phyloP scores from a whole-genome alignment of 2,329 filamentous ascomycete genomes.

The Hyphodiscus sp. region DNA sequence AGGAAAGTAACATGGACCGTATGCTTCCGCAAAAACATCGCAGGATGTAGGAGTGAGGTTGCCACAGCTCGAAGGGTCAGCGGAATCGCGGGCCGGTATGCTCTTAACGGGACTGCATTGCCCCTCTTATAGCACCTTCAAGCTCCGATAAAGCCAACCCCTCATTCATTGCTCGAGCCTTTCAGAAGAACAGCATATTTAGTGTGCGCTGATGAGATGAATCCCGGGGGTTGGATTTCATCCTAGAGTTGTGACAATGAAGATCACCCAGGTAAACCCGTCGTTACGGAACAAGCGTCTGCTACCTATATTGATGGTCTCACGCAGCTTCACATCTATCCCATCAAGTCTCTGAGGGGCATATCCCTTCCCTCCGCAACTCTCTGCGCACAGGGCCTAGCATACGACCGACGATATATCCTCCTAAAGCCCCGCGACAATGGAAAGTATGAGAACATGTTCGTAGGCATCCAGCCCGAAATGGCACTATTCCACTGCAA shows the following conservation, averaged over 20 bases:
- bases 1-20: neutral
- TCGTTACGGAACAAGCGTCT: neutral
- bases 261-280: neutral
- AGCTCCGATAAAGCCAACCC: neutral
- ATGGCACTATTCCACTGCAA: slow-evolving; percentile 57
- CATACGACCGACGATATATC: slow-evolving; percentile 63
- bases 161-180: neutral
- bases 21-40: neutral
- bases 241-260: neutral
- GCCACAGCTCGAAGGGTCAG: neutral
- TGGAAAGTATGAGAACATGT: slow-evolving; percentile 46
- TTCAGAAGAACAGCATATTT: neutral
- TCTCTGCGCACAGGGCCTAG: neutral
- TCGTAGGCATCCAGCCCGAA: slow-evolving; percentile 49
- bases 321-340: neutral
- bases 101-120: neutral
- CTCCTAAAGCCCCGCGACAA: slow-evolving; percentile 45
- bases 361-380: neutral
- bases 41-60: neutral
- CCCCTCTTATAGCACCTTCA: neutral
- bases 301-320: neutral
- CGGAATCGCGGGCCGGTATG: neutral
- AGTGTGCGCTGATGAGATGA: neutral
- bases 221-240: neutral
- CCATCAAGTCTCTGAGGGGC: neutral